Percentiles rank a stretch among this genome's conserved stretches.
phyloP scores from a whole-genome alignment of 202 grass and related monocot species.

The Zoysia matrella region DNA sequence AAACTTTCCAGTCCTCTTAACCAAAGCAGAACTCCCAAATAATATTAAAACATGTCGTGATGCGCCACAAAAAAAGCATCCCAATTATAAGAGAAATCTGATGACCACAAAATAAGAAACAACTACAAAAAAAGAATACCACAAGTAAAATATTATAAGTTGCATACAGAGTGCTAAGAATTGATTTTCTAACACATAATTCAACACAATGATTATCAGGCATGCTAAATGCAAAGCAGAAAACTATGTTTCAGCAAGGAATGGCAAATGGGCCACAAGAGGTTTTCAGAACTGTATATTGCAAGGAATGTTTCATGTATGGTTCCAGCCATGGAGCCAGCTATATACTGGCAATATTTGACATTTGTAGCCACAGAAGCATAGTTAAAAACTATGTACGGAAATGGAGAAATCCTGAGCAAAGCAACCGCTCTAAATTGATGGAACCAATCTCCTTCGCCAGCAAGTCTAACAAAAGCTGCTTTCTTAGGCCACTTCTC shows the following conservation, averaged over 20 bases:
- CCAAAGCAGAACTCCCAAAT: not conserved
- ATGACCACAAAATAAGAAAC: not conserved
- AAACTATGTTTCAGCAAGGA: not conserved
- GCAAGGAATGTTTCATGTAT: too few relatives aligned
- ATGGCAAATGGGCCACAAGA: not conserved
- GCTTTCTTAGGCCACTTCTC: too few relatives aligned
- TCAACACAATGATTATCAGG: not conserved
- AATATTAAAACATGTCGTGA: not conserved
- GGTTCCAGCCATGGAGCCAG: too few relatives aligned
- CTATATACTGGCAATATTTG: too few relatives aligned
- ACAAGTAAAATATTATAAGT: not conserved
- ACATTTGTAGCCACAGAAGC: too few relatives aligned
- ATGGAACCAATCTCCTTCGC: too few relatives aligned
- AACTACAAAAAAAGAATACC: too few relatives aligned
- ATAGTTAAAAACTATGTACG: too few relatives aligned
- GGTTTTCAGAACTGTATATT: slow-evolving; percentile 80
- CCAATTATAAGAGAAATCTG: not conserved
- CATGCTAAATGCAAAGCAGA: not conserved
- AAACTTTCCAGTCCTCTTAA: too few relatives aligned
- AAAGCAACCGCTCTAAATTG: too few relatives aligned
- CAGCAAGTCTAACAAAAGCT: too few relatives aligned
- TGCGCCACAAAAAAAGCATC: not conserved
- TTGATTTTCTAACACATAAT: not conserved
- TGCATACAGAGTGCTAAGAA: not conserved
- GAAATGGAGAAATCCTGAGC: too few relatives aligned